These are phyloP conservation scores for Suillus subalutaceus DNA, from an alignment of 768 basidiomycete species.

Conservation along the genomic window DNA sequence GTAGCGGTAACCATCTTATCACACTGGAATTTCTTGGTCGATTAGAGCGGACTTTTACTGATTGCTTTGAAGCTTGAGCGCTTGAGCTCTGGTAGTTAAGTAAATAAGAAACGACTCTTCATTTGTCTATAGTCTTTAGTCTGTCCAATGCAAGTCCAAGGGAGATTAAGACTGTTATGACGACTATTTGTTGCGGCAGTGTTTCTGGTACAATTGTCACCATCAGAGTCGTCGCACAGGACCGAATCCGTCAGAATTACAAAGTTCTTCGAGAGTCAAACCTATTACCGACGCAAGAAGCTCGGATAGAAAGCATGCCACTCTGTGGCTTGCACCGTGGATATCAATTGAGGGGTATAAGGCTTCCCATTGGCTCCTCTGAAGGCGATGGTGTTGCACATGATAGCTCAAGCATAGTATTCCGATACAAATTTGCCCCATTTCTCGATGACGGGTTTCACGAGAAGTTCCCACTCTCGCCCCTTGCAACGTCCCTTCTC, in stretches of 20 bases:
- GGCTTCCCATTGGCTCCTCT: neutral
- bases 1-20: too few relatives aligned
- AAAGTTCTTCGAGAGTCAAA: neutral
- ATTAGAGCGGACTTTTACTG: too few relatives aligned
- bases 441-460: conserved; percentile 74
- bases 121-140: neutral
- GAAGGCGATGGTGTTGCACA: neutral
- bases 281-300: neutral
- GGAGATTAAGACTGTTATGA: neutral
- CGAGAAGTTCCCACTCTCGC: conserved; percentile 74
- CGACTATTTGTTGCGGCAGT: neutral
- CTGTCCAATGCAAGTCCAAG: neutral
- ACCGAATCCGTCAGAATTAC: neutral
- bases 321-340: neutral
- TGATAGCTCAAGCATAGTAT: conserved; percentile 30
- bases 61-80: too few relatives aligned
- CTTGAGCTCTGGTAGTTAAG: neutral
- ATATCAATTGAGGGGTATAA: neutral
- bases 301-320: neutral
- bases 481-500: conserved; percentile 55
- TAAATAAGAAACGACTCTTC: neutral
- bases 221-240: neutral
- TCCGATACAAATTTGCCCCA: conserved; percentile 70
- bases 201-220: neutral
- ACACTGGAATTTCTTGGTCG: too few relatives aligned